phyloP scores from a whole-genome alignment of 345 rosid species.

The Moringa oleifera region DNA sequence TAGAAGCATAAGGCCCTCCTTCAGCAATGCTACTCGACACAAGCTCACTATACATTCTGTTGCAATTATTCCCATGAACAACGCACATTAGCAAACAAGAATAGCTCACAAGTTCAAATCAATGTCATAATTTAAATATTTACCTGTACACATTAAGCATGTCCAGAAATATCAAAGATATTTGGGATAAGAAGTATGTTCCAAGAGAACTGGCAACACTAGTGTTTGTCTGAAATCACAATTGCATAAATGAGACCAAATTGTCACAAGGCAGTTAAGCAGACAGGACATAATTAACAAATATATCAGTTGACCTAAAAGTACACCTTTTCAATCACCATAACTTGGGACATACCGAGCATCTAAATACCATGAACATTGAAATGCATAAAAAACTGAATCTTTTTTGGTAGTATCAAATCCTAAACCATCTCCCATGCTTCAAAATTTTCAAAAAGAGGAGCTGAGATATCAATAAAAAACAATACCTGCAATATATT shows the following conservation, averaged over 20 bases:
- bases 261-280: not conserved
- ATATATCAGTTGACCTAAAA: conserved; percentile 14
- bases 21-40: conserved; percentile 85
- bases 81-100: conserved; percentile 1
- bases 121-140: not conserved
- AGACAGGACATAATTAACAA: conserved; percentile 3
- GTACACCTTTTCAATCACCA: too few relatives aligned
- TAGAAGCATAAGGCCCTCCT: conserved; percentile 92
- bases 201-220: conserved; percentile 95
- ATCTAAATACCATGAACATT: too few relatives aligned
- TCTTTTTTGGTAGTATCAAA: not conserved
- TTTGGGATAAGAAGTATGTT: conserved; percentile 81
- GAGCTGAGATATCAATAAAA: too few relatives aligned
- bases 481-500: conserved; percentile 80
- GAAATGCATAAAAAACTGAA: conserved; percentile 1
- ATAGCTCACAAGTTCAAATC: not conserved
- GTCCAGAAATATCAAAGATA: conserved; percentile 87
- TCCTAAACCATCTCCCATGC: not conserved
- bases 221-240: conserved; percentile 83
- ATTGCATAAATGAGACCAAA: conserved; percentile 8
- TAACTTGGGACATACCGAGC: too few relatives aligned
- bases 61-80: conserved; percentile 14
- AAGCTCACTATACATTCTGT: conserved; percentile 99
- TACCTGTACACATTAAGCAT: conserved; percentile 99
- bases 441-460: not conserved